Evolutionary conservation across 2,329 filamentous ascomycete species (phyloP).

Genomic region (Aureobasidium melanogenum): DNA sequence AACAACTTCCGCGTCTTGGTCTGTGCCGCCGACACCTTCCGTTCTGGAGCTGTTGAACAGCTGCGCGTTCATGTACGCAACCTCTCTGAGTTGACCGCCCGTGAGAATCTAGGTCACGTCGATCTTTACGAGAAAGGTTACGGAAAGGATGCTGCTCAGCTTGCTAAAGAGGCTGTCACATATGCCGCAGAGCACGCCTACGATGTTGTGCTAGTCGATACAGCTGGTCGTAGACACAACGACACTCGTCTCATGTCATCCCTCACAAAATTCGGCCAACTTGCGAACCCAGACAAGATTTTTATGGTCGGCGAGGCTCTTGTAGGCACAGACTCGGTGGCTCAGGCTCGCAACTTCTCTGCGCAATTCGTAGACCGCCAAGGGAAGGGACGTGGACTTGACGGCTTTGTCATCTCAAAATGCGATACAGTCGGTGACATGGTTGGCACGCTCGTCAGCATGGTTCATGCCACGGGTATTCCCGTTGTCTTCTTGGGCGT

Average conservation of each 20-base stretch:
- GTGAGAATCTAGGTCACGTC: conserved; percentile 71
- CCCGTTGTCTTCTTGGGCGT: conserved; percentile 86
- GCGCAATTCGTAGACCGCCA: conserved; percentile 56
- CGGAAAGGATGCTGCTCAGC: conserved; percentile 91
- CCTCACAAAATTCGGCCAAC: conserved; percentile 93
- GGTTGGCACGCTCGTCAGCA: conserved; percentile 90
- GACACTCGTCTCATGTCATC: conserved; percentile 93
- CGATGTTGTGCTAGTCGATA: conserved; percentile 95
- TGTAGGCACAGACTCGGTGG: conserved; percentile 90
- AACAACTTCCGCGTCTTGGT: conserved; percentile 95
- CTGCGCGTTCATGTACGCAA: conserved; percentile 92
- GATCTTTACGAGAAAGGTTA: conserved; percentile 96
- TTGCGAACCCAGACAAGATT: conserved; percentile 95
- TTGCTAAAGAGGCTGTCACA: conserved; percentile 86
- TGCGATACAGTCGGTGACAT: conserved; percentile 99
- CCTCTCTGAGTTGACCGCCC: conserved; percentile 74
- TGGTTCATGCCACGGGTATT: conserved; percentile 94
- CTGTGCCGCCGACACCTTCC: conserved; percentile 92
- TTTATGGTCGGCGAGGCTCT: conserved; percentile 93
- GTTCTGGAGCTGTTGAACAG: conserved; percentile 93
- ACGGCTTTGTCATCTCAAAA: conserved; percentile 97
- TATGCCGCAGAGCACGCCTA: conserved; percentile 64
- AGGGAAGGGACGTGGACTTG: conserved; percentile 60
- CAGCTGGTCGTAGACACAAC: conserved; percentile 88
- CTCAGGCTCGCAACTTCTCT: conserved; percentile 95